Evolutionary conservation across 1,284 basidiomycete genomes (phyloP), one percentile per base, ranked within the genome.

Genomic region (Marasmius tenuissimus): DNA sequence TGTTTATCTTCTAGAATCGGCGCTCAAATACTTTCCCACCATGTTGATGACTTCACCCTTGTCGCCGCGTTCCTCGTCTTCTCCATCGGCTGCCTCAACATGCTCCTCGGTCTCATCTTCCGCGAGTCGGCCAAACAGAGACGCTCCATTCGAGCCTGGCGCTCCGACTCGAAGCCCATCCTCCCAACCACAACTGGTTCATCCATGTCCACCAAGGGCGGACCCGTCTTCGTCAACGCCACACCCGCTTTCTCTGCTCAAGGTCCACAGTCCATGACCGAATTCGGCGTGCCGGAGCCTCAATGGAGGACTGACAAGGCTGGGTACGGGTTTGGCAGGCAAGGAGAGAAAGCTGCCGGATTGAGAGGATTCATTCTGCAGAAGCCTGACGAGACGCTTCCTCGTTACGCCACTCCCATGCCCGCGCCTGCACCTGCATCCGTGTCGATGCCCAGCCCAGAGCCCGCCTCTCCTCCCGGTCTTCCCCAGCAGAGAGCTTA

Each of bases 51-150:
- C 64, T 94, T 96, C 74, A 84, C 92, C 1, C 87, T 94, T 67
- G 92, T 94, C 61, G 82, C 92, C 1, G 89, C 88, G 16, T 93
- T 94, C 84, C 84, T 96, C 75, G 81, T 96, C 67, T 96, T 96
- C 77, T 81, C 93, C 53, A 72, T 96, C 58, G 93, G 92, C 1
- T 91, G 91, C 71, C 71, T 92, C 68, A 95, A 97, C 80, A 87
- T 93, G 64, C 73, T 94, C 62, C 80, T 89, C 53, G 93, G 90
- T 27, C 82, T 92, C 69, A 81, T 91, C 69, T 91, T 91, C 82
- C 85, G 87, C 62, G 82, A 85, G 67, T 76, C 72, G 1, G 83
- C 80, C 61, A 91, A 89, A 70, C 69, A 76, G 54, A 86, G 84
- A 65, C 86, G 91, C 22, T 86, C 86, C 4, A 76, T 92, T 70